These are phyloP conservation scores for Hyparrhenia diplandra DNA, from an alignment of 176 grass and related monocot genomes.

Conservation along the genomic window DNA sequence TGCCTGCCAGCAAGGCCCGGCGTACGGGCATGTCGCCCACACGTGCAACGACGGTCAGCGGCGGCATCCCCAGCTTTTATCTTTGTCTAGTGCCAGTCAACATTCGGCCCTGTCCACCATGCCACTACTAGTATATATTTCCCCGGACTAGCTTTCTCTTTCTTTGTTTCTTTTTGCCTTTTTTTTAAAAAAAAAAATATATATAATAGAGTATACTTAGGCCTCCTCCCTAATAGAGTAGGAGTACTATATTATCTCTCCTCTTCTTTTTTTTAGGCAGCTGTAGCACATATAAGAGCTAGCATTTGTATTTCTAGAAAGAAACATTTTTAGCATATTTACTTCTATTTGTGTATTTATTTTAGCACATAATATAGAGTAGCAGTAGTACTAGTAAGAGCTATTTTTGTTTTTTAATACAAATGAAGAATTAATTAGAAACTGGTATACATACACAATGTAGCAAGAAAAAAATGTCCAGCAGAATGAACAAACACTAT, in stretches of 20 bases:
- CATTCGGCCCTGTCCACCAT: constrained; percentile 6
- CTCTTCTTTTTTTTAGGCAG: too few relatives aligned
- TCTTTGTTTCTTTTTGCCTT: background rate
- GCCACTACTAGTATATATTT: background rate
- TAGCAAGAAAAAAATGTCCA: too few relatives aligned
- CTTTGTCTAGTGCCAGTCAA: background rate
- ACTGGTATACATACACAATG: too few relatives aligned
- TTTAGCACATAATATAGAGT: too few relatives aligned
- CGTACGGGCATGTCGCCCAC: constrained; percentile 39
- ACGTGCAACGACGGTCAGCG: constrained; percentile 26
- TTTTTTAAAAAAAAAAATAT: background rate
- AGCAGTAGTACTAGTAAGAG: too few relatives aligned
- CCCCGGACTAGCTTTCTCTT: too few relatives aligned
- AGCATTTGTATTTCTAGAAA: background rate
- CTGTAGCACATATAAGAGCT: too few relatives aligned
- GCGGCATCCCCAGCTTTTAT: background rate
- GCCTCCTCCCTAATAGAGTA: background rate
- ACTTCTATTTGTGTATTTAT: too few relatives aligned
- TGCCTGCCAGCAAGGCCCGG: constrained; percentile 21
- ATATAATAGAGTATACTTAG: background rate
- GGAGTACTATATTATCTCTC: too few relatives aligned
- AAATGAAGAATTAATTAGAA: too few relatives aligned
- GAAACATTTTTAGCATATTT: background rate
- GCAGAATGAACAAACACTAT: too few relatives aligned
- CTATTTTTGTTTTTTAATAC: too few relatives aligned